Evolutionary conservation across 805 yeast genomes (phyloP).

Genomic region (Lipomyces starkeyi): DNA sequence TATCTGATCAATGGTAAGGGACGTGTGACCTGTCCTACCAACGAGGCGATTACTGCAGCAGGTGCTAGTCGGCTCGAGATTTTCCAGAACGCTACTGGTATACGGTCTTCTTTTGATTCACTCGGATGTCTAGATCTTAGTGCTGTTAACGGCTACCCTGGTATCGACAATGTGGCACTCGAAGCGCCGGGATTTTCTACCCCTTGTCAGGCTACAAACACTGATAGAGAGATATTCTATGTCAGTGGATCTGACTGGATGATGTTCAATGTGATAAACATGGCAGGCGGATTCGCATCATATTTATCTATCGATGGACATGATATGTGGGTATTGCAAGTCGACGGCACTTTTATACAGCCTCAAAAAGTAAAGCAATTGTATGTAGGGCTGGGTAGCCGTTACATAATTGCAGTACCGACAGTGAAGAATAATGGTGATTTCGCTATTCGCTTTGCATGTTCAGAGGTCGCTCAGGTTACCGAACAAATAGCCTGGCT

Average conservation of each 20-base stretch:
- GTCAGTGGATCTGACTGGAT: slow-evolving; percentile 10
- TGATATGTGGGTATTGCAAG: slow-evolving; percentile 13
- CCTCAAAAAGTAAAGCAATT: slow-evolving; percentile 16
- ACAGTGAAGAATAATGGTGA: slow-evolving; percentile 61
- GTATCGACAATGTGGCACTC: slow-evolving; percentile 11
- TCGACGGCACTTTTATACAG: slow-evolving; percentile 12
- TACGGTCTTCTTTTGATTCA: not conserved
- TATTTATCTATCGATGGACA: slow-evolving; percentile 20
- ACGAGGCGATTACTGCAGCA: slow-evolving; percentile 8
- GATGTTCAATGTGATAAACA: slow-evolving; percentile 10
- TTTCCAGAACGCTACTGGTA: not conserved
- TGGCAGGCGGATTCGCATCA: slow-evolving; percentile 12
- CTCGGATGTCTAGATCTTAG: slow-evolving; percentile 10
- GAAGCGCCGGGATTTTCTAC: slow-evolving; percentile 19
- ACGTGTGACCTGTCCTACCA: slow-evolving; percentile 9
- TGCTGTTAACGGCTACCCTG: slow-evolving; percentile 7
- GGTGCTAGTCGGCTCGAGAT: not conserved
- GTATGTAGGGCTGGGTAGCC: slow-evolving; percentile 11
- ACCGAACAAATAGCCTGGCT: slow-evolving; percentile 12
- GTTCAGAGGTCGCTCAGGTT: slow-evolving; percentile 12
- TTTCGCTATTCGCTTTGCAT: slow-evolving; percentile 23
- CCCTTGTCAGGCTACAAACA: slow-evolving; percentile 12
- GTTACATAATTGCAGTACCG: slow-evolving; percentile 50
- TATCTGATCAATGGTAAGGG: slow-evolving; percentile 19
- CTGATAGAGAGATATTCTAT: slow-evolving; percentile 15